Evolutionary conservation across 1,284 basidiomycete species (phyloP).

Genomic region (Schizophyllum commune): DNA sequence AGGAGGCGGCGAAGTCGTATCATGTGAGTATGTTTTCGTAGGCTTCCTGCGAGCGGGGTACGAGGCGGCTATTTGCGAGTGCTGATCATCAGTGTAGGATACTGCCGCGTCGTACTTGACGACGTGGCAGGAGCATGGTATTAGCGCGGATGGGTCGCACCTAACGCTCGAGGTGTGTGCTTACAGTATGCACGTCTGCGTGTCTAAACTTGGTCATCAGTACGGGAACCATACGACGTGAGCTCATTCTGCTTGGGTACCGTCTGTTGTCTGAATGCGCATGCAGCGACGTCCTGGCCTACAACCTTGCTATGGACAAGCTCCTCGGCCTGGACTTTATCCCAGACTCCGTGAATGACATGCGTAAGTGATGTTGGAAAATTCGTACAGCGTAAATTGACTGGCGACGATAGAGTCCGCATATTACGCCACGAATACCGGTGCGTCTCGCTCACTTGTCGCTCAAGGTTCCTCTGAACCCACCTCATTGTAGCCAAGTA

Average conservation of each 20-base stretch:
- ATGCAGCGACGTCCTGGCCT: background rate
- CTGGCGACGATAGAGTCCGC: background rate
- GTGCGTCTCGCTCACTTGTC: too few species aligned
- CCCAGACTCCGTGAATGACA: constrained; percentile 50
- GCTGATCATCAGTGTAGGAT: background rate
- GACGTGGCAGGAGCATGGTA: background rate
- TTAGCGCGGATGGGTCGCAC: constrained; percentile 3
- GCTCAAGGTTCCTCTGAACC: too few species aligned
- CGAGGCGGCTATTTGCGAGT: background rate
- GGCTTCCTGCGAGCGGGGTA: background rate
- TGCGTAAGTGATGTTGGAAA: constrained; percentile 35
- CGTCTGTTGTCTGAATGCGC: background rate
- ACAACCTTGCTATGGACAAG: constrained; percentile 37
- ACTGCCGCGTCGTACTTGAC: constrained; percentile 2
- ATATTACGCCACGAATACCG: background rate
- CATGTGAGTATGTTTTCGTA: background rate
- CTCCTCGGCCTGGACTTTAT: constrained; percentile 55
- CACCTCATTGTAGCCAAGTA: constrained; percentile 33
- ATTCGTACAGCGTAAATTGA: background rate
- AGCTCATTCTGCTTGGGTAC: background rate
- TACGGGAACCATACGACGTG: background rate
- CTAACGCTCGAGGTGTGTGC: constrained; percentile 2
- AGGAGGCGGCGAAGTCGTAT: background rate
- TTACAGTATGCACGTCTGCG: too few species aligned
- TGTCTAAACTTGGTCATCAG: too few species aligned